phyloP scores from a whole-genome alignment of 768 basidiomycete species.

The Boletus subcaerulescens region DNA sequence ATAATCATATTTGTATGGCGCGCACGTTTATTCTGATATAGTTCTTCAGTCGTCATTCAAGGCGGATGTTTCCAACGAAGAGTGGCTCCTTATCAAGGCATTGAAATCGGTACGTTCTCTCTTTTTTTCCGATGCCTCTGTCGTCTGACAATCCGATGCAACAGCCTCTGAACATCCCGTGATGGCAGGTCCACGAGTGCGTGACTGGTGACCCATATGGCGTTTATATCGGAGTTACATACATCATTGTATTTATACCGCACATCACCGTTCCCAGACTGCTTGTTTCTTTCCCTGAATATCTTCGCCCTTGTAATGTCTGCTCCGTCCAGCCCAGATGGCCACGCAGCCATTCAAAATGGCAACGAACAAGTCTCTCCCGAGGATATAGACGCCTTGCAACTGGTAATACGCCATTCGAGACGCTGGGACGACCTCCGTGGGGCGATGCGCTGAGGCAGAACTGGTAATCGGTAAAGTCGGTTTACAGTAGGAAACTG shows the following conservation, averaged over 20 bases:
- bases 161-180: conserved; percentile 41
- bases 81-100: conserved; percentile 89
- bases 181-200: background rate
- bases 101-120: conserved; percentile 61
- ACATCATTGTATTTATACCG: conserved; percentile 32
- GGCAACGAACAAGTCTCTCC: conserved; percentile 26
- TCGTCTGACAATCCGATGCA: background rate
- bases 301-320: conserved; percentile 21
- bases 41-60: conserved; percentile 72
- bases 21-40: conserved; percentile 5
- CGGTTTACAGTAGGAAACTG: conserved; percentile 61
- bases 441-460: conserved; percentile 29
- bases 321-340: conserved; percentile 9
- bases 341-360: conserved; percentile 10
- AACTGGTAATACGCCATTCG: conserved; percentile 49
- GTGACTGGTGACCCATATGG: background rate
- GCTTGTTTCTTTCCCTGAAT: background rate
- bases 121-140: background rate
- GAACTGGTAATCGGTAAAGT: conserved; percentile 67
- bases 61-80: conserved; percentile 83
- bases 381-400: conserved; percentile 47
- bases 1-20: conserved; percentile 1
- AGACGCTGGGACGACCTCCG: conserved; percentile 29
- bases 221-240: conserved; percentile 24
- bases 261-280: conserved; percentile 4